Conservation (phyloP, 257 asterid genomes). For the Scutellaria minor region DNA sequence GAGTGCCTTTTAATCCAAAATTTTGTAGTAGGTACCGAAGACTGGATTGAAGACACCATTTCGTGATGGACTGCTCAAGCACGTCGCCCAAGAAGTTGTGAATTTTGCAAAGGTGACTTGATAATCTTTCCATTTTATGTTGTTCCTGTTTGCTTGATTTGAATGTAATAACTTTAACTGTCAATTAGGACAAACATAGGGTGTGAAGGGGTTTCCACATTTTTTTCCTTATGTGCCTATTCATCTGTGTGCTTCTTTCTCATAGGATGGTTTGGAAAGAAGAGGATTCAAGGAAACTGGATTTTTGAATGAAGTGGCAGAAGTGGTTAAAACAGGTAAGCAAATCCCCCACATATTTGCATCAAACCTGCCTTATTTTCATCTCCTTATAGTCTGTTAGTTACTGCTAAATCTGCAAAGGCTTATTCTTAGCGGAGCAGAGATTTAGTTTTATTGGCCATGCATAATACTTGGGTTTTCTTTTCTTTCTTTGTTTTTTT, state of each 20-base stretch:
- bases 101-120: conserved; percentile 68
- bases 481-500: background rate
- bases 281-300: conserved; percentile 96
- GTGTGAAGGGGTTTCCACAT: conserved; percentile 2
- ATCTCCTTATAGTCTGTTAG: background rate
- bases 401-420: background rate
- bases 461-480: background rate
- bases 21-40: conserved; percentile 67
- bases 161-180: background rate
- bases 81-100: conserved; percentile 89
- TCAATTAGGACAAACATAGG: conserved; percentile 3
- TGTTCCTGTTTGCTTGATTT: conserved; percentile 7
- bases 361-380: background rate
- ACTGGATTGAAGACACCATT: conserved; percentile 91
- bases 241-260: conserved; percentile 27
- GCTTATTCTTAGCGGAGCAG: conserved; percentile 4
- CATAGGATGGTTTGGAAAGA: conserved; percentile 93
- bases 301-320: conserved; percentile 80
- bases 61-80: conserved; percentile 96
- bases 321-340: conserved; percentile 86
- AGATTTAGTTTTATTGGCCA: background rate
- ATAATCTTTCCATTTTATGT: background rate
- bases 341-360: background rate
- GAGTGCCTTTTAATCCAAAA: conserved; percentile 28
- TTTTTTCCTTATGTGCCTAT: conserved; percentile 10